These are phyloP conservation scores for Fusarium coicis DNA, from an alignment of 2,329 filamentous ascomycete genomes.

Conservation along the genomic window DNA sequence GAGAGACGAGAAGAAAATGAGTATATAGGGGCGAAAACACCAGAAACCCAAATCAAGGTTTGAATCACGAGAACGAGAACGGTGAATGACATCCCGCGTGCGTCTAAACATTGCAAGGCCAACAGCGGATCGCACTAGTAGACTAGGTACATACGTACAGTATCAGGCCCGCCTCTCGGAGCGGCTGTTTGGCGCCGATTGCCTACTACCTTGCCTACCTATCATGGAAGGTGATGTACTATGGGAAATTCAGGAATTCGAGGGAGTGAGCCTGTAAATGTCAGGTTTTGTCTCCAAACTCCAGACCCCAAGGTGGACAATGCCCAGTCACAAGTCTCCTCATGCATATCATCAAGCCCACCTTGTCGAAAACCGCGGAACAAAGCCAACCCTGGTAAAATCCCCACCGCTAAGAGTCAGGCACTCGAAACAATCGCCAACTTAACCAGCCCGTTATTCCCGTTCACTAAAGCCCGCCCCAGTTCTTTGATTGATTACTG, in stretches of 20 bases:
- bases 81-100: constrained; percentile 17
- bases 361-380: constrained; percentile 9
- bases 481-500: background rate
- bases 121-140: background rate
- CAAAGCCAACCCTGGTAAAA: background rate
- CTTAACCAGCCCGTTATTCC: constrained; percentile 23
- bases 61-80: constrained; percentile 8
- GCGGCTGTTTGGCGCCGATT: constrained; percentile 17
- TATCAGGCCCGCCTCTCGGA: constrained; percentile 4
- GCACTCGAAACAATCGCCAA: constrained; percentile 30
- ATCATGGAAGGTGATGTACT: background rate
- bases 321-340: constrained; percentile 11
- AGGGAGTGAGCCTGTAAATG: background rate
- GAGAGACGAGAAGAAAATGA: background rate
- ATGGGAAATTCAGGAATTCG: background rate
- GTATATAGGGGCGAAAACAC: background rate
- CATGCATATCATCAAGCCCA: constrained; percentile 19
- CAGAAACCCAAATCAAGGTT: constrained; percentile 2
- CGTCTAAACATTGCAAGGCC: background rate
- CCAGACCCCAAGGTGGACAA: constrained; percentile 15
- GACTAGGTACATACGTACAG: background rate
- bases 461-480: constrained; percentile 15
- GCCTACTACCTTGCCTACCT: background rate
- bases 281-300: background rate
- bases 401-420: constrained; percentile 13